Percentiles rank a stretch among this genome's conserved stretches.
Evolutionary conservation across 306 rosid species (phyloP).

Genomic region (Cyclanthera cordifolia): DNA sequence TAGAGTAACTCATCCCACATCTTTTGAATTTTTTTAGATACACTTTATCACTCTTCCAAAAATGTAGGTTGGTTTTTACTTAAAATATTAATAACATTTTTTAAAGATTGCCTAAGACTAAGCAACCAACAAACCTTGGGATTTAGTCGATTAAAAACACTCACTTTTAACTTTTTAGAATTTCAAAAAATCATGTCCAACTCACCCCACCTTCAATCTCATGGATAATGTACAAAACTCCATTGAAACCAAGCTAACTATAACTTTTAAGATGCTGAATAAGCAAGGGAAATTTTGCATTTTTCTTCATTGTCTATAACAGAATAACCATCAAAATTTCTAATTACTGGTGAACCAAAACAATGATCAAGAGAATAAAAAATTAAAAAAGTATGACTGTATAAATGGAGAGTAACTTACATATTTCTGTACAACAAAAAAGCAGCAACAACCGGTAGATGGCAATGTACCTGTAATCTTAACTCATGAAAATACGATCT

Average conservation of each 20-base stretch:
- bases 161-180: background rate
- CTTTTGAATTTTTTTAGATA: too few relatives aligned
- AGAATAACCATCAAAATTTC: background rate
- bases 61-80: background rate
- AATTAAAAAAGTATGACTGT: background rate
- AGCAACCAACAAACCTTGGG: background rate
- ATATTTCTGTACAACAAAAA: constrained; percentile 27
- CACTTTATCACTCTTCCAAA: too few relatives aligned
- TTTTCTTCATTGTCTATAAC: background rate
- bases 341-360: background rate
- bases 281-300: background rate
- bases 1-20: background rate
- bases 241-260: background rate
- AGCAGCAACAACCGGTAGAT: constrained; percentile 62
- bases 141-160: background rate
- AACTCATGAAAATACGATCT: constrained; percentile 25
- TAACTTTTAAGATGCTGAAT: background rate
- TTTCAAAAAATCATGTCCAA: background rate
- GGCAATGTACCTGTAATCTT: constrained; percentile 30
- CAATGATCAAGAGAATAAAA: constrained; percentile 10
- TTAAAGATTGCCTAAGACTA: background rate
- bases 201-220: background rate
- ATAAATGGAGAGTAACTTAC: constrained; percentile 19
- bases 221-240: background rate
- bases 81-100: too few relatives aligned